Evolutionary conservation across 2,329 filamentous ascomycete species (phyloP).

Genomic region (Colletotrichum navitas): DNA sequence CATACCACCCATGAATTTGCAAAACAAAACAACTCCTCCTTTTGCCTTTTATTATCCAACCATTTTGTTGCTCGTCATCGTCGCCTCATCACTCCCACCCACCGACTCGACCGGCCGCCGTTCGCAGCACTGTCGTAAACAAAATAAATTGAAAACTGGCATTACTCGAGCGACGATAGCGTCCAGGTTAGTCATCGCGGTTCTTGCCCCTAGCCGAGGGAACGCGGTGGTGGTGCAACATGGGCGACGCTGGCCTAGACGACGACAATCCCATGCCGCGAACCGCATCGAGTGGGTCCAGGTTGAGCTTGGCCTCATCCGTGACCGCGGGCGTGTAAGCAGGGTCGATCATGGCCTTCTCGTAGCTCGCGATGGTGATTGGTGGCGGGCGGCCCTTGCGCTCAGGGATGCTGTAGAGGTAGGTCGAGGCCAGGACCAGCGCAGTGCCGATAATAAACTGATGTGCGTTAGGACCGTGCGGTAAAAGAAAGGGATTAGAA

Average conservation of each 20-base stretch:
- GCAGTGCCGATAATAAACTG: constrained; percentile 87
- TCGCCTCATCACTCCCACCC: background rate
- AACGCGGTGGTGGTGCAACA: constrained; percentile 48
- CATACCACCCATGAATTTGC: constrained; percentile 18
- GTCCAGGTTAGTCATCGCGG: constrained; percentile 38
- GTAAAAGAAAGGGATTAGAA: constrained; percentile 12
- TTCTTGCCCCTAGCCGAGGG: constrained; percentile 41
- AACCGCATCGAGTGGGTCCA: constrained; percentile 57
- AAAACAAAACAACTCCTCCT: constrained; percentile 14
- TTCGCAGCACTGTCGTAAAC: background rate
- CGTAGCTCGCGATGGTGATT: constrained; percentile 78
- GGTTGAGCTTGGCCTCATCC: constrained; percentile 51
- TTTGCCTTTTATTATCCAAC: constrained; percentile 37
- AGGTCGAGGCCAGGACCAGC: constrained; percentile 85
- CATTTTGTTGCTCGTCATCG: constrained; percentile 20
- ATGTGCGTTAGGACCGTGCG: constrained; percentile 11
- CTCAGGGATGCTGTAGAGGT: constrained; percentile 82
- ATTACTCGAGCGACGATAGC: background rate
- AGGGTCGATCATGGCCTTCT: constrained; percentile 76
- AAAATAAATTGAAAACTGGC: background rate
- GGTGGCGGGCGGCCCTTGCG: constrained; percentile 72
- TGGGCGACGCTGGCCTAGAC: constrained; percentile 62
- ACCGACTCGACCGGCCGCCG: background rate
- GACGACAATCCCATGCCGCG: constrained; percentile 57
- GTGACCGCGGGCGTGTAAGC: constrained; percentile 54